Conservation (phyloP, 169 alveolate genomes). For the Plasmodium ovale region DNA sequence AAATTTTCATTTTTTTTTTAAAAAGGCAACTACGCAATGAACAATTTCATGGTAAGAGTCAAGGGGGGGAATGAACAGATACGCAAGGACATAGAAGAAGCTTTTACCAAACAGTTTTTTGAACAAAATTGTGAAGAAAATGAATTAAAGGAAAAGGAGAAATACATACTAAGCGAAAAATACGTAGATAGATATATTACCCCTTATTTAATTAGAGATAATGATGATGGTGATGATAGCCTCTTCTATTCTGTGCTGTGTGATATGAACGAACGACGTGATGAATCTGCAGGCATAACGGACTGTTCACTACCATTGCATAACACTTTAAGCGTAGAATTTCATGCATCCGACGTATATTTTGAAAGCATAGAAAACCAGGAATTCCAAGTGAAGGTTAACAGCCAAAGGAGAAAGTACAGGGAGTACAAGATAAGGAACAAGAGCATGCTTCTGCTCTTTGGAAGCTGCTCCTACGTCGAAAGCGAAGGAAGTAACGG, state of each 20-base stretch:
- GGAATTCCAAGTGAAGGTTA: not conserved
- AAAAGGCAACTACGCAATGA: too few species aligned
- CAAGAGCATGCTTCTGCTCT: constrained; percentile 11
- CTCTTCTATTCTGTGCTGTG: constrained; percentile 5
- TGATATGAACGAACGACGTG: not conserved
- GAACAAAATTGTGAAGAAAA: not conserved
- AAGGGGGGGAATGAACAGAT: constrained; percentile 4
- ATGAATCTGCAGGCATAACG: too few species aligned
- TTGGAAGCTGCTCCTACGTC: constrained; percentile 11
- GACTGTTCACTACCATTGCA: not conserved
- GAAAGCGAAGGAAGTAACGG: not conserved
- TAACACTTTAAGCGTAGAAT: constrained; percentile 4
- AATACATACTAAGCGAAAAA: constrained; percentile 26
- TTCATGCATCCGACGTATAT: constrained; percentile 35
- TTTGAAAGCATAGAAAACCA: constrained; percentile 30
- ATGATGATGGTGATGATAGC: not conserved
- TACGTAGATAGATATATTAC: constrained; percentile 44
- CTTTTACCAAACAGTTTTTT: not conserved
- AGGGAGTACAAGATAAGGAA: constrained; percentile 27
- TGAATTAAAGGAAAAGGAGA: constrained; percentile 14
- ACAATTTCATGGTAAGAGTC: constrained; percentile 32
- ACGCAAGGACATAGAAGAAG: constrained; percentile 1
- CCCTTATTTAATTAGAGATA: constrained; percentile 22
- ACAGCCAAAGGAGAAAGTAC: not conserved
- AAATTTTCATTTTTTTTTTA: too few species aligned